Base-by-base conservation (phyloP, 2,329 filamentous ascomycete species). In the Penicillium sp. region DNA sequence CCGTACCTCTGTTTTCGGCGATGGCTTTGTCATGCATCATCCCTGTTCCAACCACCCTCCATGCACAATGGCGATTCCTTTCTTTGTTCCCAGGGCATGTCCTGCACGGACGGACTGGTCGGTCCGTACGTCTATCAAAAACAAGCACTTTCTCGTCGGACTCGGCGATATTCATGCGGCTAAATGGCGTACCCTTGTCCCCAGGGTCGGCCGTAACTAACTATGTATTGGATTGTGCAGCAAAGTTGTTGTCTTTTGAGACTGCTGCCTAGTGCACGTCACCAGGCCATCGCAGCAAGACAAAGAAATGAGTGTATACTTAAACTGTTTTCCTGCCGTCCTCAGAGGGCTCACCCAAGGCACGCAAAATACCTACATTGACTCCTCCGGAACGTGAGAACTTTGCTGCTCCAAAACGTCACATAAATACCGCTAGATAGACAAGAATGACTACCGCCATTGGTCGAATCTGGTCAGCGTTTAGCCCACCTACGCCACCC, bases 401-500 rank as follows among this genome's bases (percentile, higher is more conserved):
- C n/a, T n/a, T 14, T 35, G 8, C 30, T 14, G 28, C 28, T 30
- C 28, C 12, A 9, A 2, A 30, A 30, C 5, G 12, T 11, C 14
- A 35, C 30, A 33, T 33, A 4, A 11, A 11, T 33, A 7, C 28
- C 12, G 8, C 28, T 33, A 33, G 28, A 33, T 9, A 7, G 30
- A 35, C 11, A 16, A 50, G 24, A 18, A 56, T 56, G 54, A 20
- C 21, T 18, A 33, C 54, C 16, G 12, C 30, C 16, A 11, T 47
- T 14, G 21, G 30, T 14, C 54, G 54, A 35, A 24, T 56, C 9
- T 45, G 14, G n/a, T 35, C 47, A 11, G 54, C 54, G 24, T 47
- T 56, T 6, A 24, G 24, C 20, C 54, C 54, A 14, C 21, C 54
- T 3, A 21, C 40, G 23, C 38, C 45, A 1, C 47, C 50, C 18